Evolutionary conservation across 192 early-diverging fungal genomes (phyloP), one percentile per base, ranked within the genome.

Genomic region (Piromyces finnis): DNA sequence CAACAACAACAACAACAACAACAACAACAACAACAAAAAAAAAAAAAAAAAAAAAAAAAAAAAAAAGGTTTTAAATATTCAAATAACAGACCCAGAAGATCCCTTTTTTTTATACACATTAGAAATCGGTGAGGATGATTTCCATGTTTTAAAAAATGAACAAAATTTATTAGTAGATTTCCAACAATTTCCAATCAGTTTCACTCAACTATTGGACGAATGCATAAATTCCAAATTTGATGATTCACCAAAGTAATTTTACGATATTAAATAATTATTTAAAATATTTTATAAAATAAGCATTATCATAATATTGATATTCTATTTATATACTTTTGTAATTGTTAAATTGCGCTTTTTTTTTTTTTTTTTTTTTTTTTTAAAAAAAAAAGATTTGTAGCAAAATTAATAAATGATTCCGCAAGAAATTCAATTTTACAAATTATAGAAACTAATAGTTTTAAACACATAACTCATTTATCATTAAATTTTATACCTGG

Each of bases 121-220:
- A 29, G 80, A 79, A 28, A 78, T 90, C 30, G 83, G 79, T 17
- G 88, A 90, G 29, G 86, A 88, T 78, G 89, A 90, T 79, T 90
- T 88, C 78, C 87, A 86, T 78, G 78, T 79, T 16, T 83, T 90
- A 29, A 81, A 84, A 41, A 79, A 79, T 30, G 83, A 86, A 68
- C 89, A 90, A 82, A 84, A 84, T 35, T 83, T 90, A 13, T 77
- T 88, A 18, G 87, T 90, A 22, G 87, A 88, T 79, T 90, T 90
- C 81, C 78, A 86, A 35, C 84, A 86, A 59, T 90, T 90, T 80
- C 88, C 88, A 13, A n/a, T 39, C 16, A 90, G 87, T 78, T 80
- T 89, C 41, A 80, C 85, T 22, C 86, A 89, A 68, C 81, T 90
- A 35, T 82, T 90, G 79, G 87, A 87, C 28, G 81, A 37, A 12